Evolutionary conservation across 2,329 filamentous ascomycete genomes (phyloP), one percentile per base, ranked within the genome.

Genomic region (Alternaria tenuissima): DNA sequence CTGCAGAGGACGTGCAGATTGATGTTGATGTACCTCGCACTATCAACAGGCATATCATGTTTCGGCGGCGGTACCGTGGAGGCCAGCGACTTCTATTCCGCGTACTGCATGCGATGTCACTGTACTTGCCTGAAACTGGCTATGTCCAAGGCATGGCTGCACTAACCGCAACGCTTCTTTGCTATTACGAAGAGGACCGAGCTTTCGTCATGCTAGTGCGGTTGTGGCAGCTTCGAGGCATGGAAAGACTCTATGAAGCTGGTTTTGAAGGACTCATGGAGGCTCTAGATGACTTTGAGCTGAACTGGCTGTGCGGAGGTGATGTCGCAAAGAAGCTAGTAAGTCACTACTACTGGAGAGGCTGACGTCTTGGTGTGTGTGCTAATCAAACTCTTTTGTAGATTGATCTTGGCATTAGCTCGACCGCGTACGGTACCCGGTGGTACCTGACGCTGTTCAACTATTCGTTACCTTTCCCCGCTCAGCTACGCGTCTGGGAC

Each of bases 361-460:
- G 41, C 16, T 41, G 38, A 24, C 18, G 39, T 43, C 20, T 47
- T 46, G 42, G 52, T 48, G 22, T 38, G 24, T 36, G 52, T 54
- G 64, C 72, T 77, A 59, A 76, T 28, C 20, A 48, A 44, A 56
- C 12, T 52, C 36, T 43, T 59, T 55, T 24, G 55, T 42, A 93
- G 90, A 86, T 85, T 48, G 90, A 94, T 62, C 85, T 97, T 30
- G 85, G 86, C 63, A 95, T 99, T 68, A 88, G 92, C 42, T 88
- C 92, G 18, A 97, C 93, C 2, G 90, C 94, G n/a, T 99, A 97
- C 75, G 95, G 94, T 32, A 98, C 94, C 4, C 86, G 94, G 53
- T 99, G 95, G 95, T 99, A 99, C 76, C 85, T 99, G 52, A 99
- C 95, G 2, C 84, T 99, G 8, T 99, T 99, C 85, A 98, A 98